Percentiles rank a stretch among this genome's conserved stretches.
Evolutionary conservation across 176 grass and related monocot species (phyloP).

Genomic region (Phyllostachys edulis): DNA sequence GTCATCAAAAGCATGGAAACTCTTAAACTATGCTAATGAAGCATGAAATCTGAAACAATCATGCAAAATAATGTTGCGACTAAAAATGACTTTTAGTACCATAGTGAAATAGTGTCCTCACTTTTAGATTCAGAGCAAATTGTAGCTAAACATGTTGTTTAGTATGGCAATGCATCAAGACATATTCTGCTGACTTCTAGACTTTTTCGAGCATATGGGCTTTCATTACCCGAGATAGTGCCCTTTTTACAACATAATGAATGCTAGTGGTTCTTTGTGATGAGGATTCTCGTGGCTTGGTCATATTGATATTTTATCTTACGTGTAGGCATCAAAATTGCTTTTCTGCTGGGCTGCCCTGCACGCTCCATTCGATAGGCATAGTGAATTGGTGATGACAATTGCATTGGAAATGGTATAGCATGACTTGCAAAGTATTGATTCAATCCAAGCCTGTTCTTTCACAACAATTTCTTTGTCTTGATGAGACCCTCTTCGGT

Average conservation of each 20-base stretch:
- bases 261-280: too few species aligned
- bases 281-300: not conserved
- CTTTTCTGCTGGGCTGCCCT: not conserved
- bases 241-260: too few species aligned
- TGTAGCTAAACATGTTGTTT: not conserved
- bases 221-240: not conserved
- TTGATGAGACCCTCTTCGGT: too few species aligned
- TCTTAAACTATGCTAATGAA: not conserved
- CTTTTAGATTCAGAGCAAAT: not conserved
- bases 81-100: not conserved
- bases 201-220: not conserved
- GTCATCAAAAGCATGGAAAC: not conserved
- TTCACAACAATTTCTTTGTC: too few species aligned
- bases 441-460: too few species aligned
- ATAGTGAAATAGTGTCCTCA: too few species aligned
- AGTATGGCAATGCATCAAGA: not conserved
- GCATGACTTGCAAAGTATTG: too few species aligned
- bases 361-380: not conserved
- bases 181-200: constrained; percentile 4
- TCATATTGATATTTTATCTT: constrained; percentile 22
- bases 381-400: too few species aligned
- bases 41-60: constrained; percentile 18
- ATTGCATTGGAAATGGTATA: too few species aligned
- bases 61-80: not conserved
- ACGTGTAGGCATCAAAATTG: not conserved